Conservation (phyloP, 1,284 basidiomycete species). For the Ceratobasidium sp. region DNA sequence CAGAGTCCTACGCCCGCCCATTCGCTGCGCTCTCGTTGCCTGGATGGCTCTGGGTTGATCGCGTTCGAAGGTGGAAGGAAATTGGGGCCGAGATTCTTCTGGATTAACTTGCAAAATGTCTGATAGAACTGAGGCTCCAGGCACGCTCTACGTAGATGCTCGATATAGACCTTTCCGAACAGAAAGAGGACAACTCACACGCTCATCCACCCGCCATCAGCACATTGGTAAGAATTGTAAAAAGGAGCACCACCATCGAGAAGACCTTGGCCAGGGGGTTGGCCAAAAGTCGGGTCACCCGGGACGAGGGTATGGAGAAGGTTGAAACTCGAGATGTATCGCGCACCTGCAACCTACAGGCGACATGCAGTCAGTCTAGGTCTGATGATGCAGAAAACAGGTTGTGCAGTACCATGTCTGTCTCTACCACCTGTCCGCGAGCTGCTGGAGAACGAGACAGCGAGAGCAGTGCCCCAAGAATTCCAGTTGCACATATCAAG, state of each 20-base stretch:
- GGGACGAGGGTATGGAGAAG: slow-evolving; percentile 63
- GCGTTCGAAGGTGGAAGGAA: slow-evolving; percentile 52
- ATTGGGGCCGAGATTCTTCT: slow-evolving; percentile 61
- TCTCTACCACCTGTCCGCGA: slow-evolving; percentile 79
- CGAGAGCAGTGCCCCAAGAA: slow-evolving; percentile 74
- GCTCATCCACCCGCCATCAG: slow-evolving; percentile 78
- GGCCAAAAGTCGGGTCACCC: slow-evolving; percentile 54
- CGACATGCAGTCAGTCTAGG: no score
- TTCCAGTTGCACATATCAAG: slow-evolving; percentile 75
- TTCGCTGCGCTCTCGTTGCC: slow-evolving; percentile 63
- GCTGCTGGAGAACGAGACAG: slow-evolving; percentile 65
- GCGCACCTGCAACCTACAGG: slow-evolving; percentile 75
- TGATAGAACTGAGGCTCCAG: slow-evolving; percentile 77
- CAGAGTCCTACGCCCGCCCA: slow-evolving; percentile 73
- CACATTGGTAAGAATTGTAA: slow-evolving; percentile 78
- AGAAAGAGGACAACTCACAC: slow-evolving; percentile 54
- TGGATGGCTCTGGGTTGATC: slow-evolving; percentile 66
- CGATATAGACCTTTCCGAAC: no score
- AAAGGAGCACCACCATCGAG: slow-evolving; percentile 85
- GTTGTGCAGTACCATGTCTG: slow-evolving; percentile 71
- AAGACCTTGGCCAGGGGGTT: slow-evolving; percentile 68
- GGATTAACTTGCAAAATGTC: slow-evolving; percentile 68
- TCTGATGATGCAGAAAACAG: no score
- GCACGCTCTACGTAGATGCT: slow-evolving; percentile 59
- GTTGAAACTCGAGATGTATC: slow-evolving; percentile 79